Base-by-base conservation (phyloP, 805 yeast species). In the Monosporozyma unispora region DNA sequence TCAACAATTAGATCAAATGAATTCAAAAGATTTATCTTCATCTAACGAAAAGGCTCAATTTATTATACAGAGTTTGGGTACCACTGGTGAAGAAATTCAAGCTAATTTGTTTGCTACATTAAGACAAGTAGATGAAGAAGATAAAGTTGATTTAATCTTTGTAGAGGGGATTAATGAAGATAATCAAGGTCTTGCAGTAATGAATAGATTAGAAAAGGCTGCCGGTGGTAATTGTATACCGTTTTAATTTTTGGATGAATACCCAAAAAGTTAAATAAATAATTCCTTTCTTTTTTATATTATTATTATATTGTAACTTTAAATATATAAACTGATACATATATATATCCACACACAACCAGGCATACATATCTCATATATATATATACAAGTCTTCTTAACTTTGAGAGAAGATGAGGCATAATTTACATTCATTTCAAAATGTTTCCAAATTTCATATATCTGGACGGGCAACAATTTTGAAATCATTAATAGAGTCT, bases 101-200 rank as follows among this genome's bases (percentile, higher is more conserved):
- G 77, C 80, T 38, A 87, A 81, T 56, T 67, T 93, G 47, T 93
- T 93, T 66, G 77, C 82, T 18, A 64, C 71, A 25, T 72, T 93
- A 48, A 74, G 99, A 57, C 81, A 81, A 41, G 82, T 87, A 14
- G 99, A 93, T 62, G 84, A 79, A 48, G 54, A 66, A 21, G 77
- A 74, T 1, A 59, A 61, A 2, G 89, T 80, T 2, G 88, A 84
- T 52, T 55, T 80, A 35, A 88, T 93, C 9, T 72, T 93, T 45
- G 89, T 90, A 0, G 97, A 90, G 64, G 95, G 95, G 0, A 78
- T 89, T 7, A 78, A 72, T 25, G 89, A 85, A 54, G 68, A 72
- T 1, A 76, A 83, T 48, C 93, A 89, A 61, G 99, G 99, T 0
- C 72, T 90, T 50, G 99, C 99, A 0, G 84, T 93, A 35, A 91